Evolutionary conservation across 495 filamentous ascomycete species (phyloP), one percentile per base, ranked within the genome.

Genomic region (Zalerion maritima): DNA sequence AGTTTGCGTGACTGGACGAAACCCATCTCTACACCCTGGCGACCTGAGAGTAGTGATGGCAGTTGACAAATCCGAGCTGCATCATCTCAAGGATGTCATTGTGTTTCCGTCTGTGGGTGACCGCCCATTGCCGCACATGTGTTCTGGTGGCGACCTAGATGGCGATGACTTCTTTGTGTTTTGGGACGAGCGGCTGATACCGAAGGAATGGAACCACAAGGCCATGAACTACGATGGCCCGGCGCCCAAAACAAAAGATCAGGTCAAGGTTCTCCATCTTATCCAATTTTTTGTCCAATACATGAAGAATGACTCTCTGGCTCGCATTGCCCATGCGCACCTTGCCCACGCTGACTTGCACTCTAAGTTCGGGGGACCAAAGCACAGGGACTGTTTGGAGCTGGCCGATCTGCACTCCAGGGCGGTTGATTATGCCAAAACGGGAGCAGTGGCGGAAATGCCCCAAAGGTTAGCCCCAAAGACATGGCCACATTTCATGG

Each of bases 141-240:
- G 85, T 38, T 92, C 89, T 4, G 89, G 89, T 2, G 91, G 89
- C 4, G 89, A 99, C 48, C 60, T 99, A 2, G 89, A 99, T 52
- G 89, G 89, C 0, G 89, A 99, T 41, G 91, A 96, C 46, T 99
- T 79, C 45, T 67, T 94, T 14, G 77, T 96, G 12, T 80, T 94
- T 20, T 99, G 89, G 89, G 85, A 99, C 40, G 42, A 60, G 19
- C 68, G 76, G 24, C 59, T 99, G 4, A 49, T 86, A 15, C 85
- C 84, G 2, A 24, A 32, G 0, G 57, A 77, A 26, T 81, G 73
- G 68, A 78, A 84, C 34, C 52, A 69, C 19, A 48, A 61, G 2
- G 77, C 87, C 0, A 92, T 94, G 82, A 57, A 73, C 29, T 87
- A 78, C 42, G 57, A 55, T 0, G 50, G 65, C 2, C 61, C 67